A percentile compares a stretch with the other conserved stretches of the same genome.
These are phyloP conservation scores for Ambrosia trifida DNA, from an alignment of 129 eudicot genomes.

Conservation along the genomic window DNA sequence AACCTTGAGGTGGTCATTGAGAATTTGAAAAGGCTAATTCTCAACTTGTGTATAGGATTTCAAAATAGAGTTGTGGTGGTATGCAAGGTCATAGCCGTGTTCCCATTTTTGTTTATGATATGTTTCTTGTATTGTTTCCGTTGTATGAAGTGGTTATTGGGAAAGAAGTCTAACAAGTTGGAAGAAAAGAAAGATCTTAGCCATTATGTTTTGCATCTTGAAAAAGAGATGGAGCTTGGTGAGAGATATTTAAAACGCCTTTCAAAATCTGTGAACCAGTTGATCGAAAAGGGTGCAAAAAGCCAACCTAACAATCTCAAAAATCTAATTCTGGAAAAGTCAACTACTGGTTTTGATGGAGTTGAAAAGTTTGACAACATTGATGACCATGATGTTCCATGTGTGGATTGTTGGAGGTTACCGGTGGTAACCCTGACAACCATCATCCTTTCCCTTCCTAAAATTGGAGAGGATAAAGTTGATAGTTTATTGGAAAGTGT, in stretches of 20 bases:
- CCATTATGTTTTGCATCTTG: background rate
- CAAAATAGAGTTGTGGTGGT: background rate
- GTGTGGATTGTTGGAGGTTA: background rate
- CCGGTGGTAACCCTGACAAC: constrained; percentile 11
- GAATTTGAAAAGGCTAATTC: background rate
- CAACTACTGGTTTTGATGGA: background rate
- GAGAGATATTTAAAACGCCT: constrained; percentile 1
- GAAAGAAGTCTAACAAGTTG: too few relatives aligned
- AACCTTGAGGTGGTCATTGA: background rate
- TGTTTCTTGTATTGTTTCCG: background rate
- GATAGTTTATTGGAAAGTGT: background rate
- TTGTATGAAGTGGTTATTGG: background rate
- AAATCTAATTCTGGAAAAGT: background rate
- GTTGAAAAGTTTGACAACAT: background rate
- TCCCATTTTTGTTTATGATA: background rate
- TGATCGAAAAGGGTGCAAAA: constrained; percentile 8
- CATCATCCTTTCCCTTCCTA: background rate
- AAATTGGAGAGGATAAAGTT: background rate
- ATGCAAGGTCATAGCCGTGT: constrained; percentile 2
- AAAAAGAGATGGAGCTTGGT: background rate
- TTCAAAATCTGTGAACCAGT: background rate
- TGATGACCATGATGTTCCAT: background rate
- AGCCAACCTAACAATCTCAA: background rate
- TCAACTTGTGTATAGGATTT: background rate
- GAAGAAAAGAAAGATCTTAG: too few relatives aligned